phyloP scores from a whole-genome alignment of 2,329 filamentous ascomycete genomes.

The Fusarium concolor region DNA sequence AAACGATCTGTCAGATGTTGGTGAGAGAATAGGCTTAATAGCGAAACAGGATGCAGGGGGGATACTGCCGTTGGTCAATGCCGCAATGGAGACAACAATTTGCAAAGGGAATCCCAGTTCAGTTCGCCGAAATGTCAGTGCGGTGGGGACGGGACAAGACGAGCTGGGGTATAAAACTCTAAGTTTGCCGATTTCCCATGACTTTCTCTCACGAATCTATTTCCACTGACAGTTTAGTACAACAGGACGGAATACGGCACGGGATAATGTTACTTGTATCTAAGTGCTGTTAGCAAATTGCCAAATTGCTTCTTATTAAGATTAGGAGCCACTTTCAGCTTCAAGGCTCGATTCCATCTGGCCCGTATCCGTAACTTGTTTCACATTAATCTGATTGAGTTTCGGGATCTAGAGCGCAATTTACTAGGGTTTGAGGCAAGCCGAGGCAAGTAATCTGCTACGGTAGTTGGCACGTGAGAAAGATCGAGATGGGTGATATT shows the following conservation, averaged over 20 bases:
- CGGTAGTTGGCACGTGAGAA: background rate
- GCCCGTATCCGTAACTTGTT: too few relatives aligned
- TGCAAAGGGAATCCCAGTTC: background rate
- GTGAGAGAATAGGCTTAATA: background rate
- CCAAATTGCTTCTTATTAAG: too few relatives aligned
- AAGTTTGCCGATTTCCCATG: background rate
- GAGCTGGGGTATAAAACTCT: too few relatives aligned
- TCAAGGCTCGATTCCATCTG: too few relatives aligned
- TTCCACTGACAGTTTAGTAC: too few relatives aligned
- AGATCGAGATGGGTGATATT: background rate
- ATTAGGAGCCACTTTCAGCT: too few relatives aligned
- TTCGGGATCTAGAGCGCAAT: background rate
- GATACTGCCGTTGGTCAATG: too few relatives aligned
- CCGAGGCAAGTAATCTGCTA: background rate
- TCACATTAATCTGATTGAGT: too few relatives aligned
- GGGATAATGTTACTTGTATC: too few relatives aligned
- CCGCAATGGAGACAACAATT: background rate
- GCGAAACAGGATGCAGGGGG: too few relatives aligned
- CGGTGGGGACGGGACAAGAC: background rate
- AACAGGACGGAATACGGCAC: too few relatives aligned
- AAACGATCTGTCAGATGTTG: background rate
- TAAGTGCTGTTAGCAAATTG: too few relatives aligned
- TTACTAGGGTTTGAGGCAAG: background rate
- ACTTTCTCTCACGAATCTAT: background rate
- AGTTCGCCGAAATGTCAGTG: constrained; percentile 2